Evolutionary conservation across 345 rosid species (phyloP), one percentile per base, ranked within the genome.

Genomic region (Rhodomyrtus tomentosa): DNA sequence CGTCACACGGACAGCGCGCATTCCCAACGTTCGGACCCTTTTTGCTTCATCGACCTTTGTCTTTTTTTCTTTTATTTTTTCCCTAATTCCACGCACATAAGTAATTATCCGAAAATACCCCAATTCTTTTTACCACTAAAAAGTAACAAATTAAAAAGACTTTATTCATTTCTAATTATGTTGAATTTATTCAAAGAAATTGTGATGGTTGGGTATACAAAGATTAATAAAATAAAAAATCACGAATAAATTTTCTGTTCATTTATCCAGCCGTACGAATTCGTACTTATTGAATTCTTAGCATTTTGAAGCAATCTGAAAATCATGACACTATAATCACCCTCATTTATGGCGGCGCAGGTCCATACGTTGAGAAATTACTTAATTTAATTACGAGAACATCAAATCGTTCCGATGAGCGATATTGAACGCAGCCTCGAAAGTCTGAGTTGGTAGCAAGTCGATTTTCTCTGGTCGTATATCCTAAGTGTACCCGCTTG

Each of bases 361-460:
- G 4, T 27, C 18, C 0, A 13, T n/a, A 15, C 7, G 40, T 6
- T 1, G 4, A 8, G 20, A 29, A 59, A 59, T 29, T 15, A 7
- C 21, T 29, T 59, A 29, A 38, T 21, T 59, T 62, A 16, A 29
- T 32, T 29, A 29, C 7, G 76, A 32, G 76, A 32, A 18, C 0
- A 18, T 1, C 11, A 62, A 0, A 62, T 29, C 11, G 29, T 58
- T 0, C 6, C 2, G 36, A 27, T n/a, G 3, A 5, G 5, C 0
- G 0, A 18, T 18, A 32, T 32, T 0, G 22, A 62, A 32, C 4
- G 8, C 5, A 15, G 36, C 4, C 36, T 68, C 5, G 11, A 11
- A 8, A 68, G 6, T 10, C 24, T n/a, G 21, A 68, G 21, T 68
- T 21, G 16, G 16, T 16, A 20, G 9, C 10, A 1, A 6, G 24